phyloP scores from a whole-genome alignment of 306 rosid species.

The Astragalus glycyphyllos region DNA sequence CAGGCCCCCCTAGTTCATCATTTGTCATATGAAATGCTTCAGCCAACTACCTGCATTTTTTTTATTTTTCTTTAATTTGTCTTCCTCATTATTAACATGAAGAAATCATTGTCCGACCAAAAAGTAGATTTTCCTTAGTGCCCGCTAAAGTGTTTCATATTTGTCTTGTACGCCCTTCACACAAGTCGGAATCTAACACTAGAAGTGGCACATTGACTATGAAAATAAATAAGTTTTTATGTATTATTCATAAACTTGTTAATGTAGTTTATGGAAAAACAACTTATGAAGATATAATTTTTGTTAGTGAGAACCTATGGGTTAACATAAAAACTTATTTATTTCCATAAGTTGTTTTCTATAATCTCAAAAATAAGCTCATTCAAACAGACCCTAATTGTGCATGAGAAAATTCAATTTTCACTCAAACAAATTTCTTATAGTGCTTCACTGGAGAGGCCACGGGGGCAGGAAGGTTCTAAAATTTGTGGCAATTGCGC shows the following conservation, averaged over 20 bases:
- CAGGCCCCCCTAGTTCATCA: neutral
- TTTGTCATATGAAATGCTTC: neutral
- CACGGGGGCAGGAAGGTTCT: neutral
- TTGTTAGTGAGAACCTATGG: no score
- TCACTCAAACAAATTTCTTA: neutral
- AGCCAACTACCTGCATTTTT: neutral
- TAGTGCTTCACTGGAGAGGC: conserved; percentile 11
- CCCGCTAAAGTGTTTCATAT: neutral
- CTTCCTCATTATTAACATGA: no score
- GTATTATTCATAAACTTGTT: no score
- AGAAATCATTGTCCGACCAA: neutral
- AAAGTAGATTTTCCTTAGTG: neutral
- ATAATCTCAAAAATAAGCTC: no score
- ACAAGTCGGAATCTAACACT: neutral
- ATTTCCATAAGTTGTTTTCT: no score
- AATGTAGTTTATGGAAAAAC: no score
- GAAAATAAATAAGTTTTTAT: no score
- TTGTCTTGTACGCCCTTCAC: neutral
- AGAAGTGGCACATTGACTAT: conserved; percentile 35
- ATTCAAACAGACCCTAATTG: no score
- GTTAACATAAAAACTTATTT: no score
- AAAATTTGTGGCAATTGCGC: conserved; percentile 10
- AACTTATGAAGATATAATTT: no score
- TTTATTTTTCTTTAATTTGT: no score
- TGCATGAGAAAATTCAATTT: neutral